Evolutionary conservation across 1,284 basidiomycete species (phyloP), one percentile per base, ranked within the genome.

Genomic region (Ceratobasidium theobromae): DNA sequence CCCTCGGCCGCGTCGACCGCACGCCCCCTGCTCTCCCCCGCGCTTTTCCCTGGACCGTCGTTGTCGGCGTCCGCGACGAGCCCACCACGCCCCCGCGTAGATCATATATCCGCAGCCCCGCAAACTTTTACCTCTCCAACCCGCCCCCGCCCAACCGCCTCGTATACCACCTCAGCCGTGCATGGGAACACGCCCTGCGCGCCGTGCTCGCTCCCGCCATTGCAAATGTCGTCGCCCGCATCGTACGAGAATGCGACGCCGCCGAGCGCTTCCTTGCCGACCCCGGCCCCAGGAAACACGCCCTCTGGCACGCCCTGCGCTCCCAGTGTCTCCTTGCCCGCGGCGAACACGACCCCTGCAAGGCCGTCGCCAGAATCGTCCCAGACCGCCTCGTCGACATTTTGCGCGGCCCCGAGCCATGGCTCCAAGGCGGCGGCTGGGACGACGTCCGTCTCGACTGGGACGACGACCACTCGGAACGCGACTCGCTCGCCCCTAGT

Each of bases 101-200:
- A 40, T 18, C 28, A 18, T 58, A 46, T 18, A 28, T 41, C 5
- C 55, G 41, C 11, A 14, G 5, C 4, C 41, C 55, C 4, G 28
- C 55, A 5, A 58, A 58, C n/a, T 58, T 58, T 46, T 58, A 58
- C 21, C 55, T 58, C 16, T 58, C 41, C 11, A 58, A 40, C n/a
- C 55, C 55, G 25, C 55, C 55, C 25, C 55, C 55, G 4, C 55
- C 55, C 4, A 18, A 8, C 8, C 40, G 55, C 27, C 43, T 58
- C 1, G n/a, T 21, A 16, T 58, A 58, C 30, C 27, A 30, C 12
- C 30, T 58, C 5, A 8, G 41, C 9, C 40, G 55, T 8, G 55
- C 55, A n/a, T 58, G 55, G 55, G 55, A 58, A 32, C 16, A 14
- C 21, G 55, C 25, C 11, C 27, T 58, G 38, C 21, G 55, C 23